Conservation (phyloP, 192 early-diverging fungal genomes). For the Linnemannia exigua region DNA sequence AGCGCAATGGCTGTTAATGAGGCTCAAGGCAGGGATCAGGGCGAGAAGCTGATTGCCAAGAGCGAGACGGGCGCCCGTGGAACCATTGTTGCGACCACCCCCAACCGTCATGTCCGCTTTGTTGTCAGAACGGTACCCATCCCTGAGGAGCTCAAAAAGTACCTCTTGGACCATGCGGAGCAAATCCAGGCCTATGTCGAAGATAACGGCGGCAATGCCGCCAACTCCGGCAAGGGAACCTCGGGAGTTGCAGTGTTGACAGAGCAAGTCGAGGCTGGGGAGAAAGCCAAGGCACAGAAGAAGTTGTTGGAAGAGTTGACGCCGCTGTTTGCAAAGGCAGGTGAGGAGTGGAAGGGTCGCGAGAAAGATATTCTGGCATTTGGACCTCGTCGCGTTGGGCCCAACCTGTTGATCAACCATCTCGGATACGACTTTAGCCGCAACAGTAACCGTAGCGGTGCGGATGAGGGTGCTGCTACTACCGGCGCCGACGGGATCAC, state of each 20-base stretch:
- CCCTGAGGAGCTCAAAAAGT: conserved; percentile 72
- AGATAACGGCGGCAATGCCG: conserved; percentile 16
- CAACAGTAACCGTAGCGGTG: conserved; percentile 12
- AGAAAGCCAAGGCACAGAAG: conserved; percentile 16
- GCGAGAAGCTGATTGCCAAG: conserved; percentile 61
- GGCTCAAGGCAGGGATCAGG: conserved; percentile 47
- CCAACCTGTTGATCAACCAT: conserved; percentile 83
- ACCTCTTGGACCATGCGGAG: conserved; percentile 64
- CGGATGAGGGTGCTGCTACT: conserved; percentile 18
- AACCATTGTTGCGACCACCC: conserved; percentile 68
- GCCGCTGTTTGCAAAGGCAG: conserved; percentile 49
- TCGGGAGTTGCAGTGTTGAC: background rate
- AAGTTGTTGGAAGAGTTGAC: conserved; percentile 35
- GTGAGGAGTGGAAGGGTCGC: conserved; percentile 46
- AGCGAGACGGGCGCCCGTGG: conserved; percentile 68
- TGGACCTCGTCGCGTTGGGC: conserved; percentile 85
- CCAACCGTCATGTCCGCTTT: conserved; percentile 73
- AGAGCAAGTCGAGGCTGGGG: background rate
- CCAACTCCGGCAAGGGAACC: conserved; percentile 4
- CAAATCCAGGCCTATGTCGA: conserved; percentile 60
- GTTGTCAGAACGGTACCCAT: conserved; percentile 79
- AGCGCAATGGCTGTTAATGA: conserved; percentile 43
- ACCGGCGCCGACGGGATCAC: conserved; percentile 49
- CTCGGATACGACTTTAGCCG: conserved; percentile 45
- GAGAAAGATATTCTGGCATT: conserved; percentile 79